Conservation (phyloP, 2,329 filamentous ascomycete species). For the Sporothrix phasma region DNA sequence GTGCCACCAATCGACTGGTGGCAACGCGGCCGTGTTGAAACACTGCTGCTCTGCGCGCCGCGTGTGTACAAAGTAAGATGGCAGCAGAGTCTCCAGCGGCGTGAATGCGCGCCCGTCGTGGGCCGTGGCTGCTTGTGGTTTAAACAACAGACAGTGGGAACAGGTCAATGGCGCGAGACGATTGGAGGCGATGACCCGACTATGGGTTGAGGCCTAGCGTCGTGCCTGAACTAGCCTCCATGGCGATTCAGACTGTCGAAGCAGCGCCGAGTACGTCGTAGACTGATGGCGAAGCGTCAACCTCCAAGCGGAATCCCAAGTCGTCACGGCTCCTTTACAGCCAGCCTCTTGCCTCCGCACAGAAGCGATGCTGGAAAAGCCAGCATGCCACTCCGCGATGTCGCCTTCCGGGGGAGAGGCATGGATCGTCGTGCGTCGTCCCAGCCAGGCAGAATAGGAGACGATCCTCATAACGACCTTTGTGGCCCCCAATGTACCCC, state of each 20-base stretch:
- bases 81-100: background rate
- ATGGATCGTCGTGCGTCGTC: constrained; percentile 2
- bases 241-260: background rate
- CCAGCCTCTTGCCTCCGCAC: background rate
- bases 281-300: too few relatives aligned
- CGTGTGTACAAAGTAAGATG: background rate
- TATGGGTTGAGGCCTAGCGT: background rate
- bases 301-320: background rate
- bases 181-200: background rate
- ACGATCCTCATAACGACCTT: background rate
- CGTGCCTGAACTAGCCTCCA: background rate
- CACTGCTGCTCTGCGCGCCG: background rate
- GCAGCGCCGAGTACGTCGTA: background rate
- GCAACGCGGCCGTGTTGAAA: background rate
- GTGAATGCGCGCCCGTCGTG: background rate
- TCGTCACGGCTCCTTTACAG: background rate
- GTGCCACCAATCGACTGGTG: constrained; percentile 6
- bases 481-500: constrained; percentile 8
- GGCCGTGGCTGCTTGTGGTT: constrained; percentile 6
- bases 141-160: background rate
- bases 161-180: background rate
- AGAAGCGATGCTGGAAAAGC: background rate
- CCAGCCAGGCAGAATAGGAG: constrained; percentile 7
- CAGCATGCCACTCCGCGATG: background rate
- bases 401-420: background rate